Percentiles rank a stretch among this genome's conserved stretches.
phyloP scores from a whole-genome alignment of 78 protist genomes.

The Bigelowiella natans region DNA sequence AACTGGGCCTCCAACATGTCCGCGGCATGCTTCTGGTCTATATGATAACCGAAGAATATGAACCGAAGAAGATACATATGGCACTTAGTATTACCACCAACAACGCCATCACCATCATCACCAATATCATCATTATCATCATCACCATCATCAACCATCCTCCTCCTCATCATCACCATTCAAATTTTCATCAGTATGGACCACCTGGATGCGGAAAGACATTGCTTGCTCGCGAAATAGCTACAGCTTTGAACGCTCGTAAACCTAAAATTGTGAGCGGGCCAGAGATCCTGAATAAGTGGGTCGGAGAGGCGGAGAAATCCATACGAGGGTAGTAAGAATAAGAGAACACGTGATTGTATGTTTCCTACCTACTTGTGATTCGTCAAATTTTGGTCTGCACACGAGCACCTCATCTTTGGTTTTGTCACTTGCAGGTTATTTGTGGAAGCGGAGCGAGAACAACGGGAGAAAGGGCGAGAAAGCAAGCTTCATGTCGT shows the following conservation, averaged over 20 bases:
- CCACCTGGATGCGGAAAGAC: slow-evolving; percentile 89
- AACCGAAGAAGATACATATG: no score
- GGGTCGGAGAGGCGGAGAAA: slow-evolving; percentile 42
- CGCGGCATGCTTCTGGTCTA: background rate
- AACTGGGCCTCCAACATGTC: background rate
- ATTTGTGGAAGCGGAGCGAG: background rate
- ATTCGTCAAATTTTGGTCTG: no score
- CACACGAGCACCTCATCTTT: no score
- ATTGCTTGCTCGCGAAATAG: slow-evolving; percentile 41
- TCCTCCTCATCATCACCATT: no score
- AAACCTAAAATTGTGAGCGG: slow-evolving; percentile 2
- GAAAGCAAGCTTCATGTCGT: slow-evolving; percentile 33
- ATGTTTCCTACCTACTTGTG: no score
- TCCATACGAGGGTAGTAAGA: slow-evolving; percentile 26
- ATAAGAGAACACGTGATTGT: slow-evolving; percentile 23
- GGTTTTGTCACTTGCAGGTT: no score
- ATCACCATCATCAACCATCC: no score
- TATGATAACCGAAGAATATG: no score
- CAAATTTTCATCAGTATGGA: slow-evolving; percentile 56
- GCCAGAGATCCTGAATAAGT: slow-evolving; percentile 32
- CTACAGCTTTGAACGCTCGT: background rate
- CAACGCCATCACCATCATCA: no score
- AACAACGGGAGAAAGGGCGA: slow-evolving; percentile 3
- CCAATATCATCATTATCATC: no score
- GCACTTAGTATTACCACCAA: no score